Conservation (phyloP, 768 basidiomycete species). For the Asterophora parasitica region DNA sequence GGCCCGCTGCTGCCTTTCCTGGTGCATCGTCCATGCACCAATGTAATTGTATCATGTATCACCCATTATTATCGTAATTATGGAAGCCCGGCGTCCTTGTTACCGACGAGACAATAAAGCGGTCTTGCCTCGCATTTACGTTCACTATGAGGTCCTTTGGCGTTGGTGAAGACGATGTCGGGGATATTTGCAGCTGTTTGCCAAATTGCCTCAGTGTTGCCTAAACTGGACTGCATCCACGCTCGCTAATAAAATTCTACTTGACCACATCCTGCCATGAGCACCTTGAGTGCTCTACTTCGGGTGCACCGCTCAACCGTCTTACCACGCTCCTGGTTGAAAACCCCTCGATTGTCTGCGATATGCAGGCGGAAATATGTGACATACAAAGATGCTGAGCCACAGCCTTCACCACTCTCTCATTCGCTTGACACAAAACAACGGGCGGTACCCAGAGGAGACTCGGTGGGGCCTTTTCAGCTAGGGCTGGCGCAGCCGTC, state of each 20-base stretch:
- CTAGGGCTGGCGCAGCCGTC: slow-evolving; percentile 62
- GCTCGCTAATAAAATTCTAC: not conserved
- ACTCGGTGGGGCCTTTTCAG: slow-evolving; percentile 74
- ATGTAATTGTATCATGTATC: slow-evolving; percentile 7
- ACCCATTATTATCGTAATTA: slow-evolving; percentile 7
- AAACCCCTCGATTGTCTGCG: slow-evolving; percentile 3
- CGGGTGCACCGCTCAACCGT: slow-evolving; percentile 9
- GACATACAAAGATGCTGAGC: slow-evolving; percentile 37
- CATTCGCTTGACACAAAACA: slow-evolving; percentile 62
- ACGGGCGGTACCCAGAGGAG: slow-evolving; percentile 39
- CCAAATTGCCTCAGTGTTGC: slow-evolving; percentile 1
- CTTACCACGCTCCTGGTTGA: slow-evolving; percentile 6
- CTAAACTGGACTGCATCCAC: not conserved
- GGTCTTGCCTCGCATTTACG: too few species aligned
- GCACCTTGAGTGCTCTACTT: slow-evolving; percentile 12
- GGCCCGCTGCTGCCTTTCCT: too few species aligned
- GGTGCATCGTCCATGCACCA: not conserved
- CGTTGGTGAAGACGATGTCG: too few species aligned
- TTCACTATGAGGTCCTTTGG: too few species aligned
- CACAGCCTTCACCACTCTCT: slow-evolving; percentile 49
- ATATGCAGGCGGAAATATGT: slow-evolving; percentile 35
- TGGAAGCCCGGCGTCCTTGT: not conserved
- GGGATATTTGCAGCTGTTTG: slow-evolving; percentile 16
- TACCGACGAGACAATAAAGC: not conserved
- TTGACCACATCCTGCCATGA: slow-evolving; percentile 14